Evolutionary conservation across 345 rosid genomes (phyloP).

Genomic region (Citrus mangshanensis): DNA sequence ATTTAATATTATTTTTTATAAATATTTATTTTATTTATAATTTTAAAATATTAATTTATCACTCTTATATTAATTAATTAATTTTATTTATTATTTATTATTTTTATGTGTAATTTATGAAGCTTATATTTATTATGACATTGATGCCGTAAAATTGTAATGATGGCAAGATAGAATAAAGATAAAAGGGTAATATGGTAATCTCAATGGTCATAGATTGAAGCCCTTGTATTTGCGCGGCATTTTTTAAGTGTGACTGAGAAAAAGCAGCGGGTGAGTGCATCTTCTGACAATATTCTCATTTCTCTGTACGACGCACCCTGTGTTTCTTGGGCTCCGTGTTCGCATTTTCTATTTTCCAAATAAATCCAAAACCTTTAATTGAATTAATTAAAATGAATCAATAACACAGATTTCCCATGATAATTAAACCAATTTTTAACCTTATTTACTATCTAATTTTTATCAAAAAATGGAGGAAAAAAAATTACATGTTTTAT

Average conservation of each 20-base stretch:
- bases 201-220: background rate
- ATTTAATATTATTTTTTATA: too few species aligned
- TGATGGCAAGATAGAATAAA: too few species aligned
- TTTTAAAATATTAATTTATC: too few species aligned
- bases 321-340: constrained; percentile 22
- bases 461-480: background rate
- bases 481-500: background rate
- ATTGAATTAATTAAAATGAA: background rate
- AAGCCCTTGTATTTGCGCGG: constrained; percentile 6
- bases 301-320: constrained; percentile 39
- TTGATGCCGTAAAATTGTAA: too few species aligned
- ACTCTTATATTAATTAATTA: too few species aligned
- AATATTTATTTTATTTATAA: too few species aligned
- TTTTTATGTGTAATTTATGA: too few species aligned
- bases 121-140: too few species aligned
- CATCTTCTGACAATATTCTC: constrained; percentile 58
- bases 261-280: background rate
- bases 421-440: too few species aligned
- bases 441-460: background rate
- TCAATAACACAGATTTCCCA: too few species aligned
- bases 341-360: background rate
- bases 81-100: too few species aligned
- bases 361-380: background rate
- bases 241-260: background rate
- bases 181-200: constrained; percentile 6